These are phyloP conservation scores for Ogataea henricii DNA, from an alignment of 805 yeast species.

Conservation along the genomic window DNA sequence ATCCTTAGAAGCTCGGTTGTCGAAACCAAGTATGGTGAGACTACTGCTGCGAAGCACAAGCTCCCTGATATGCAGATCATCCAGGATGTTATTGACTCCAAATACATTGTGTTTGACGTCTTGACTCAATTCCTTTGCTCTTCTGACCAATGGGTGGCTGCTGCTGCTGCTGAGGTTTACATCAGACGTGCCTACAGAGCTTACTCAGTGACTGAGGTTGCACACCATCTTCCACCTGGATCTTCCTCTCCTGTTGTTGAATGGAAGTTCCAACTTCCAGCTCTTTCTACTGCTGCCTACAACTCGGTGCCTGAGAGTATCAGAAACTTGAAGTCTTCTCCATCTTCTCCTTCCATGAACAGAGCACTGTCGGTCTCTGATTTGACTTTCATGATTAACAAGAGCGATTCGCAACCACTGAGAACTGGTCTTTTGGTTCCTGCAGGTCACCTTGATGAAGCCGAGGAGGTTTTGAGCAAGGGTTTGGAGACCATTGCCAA, in stretches of 20 bases:
- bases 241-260: constrained; percentile 67
- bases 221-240: constrained; percentile 53
- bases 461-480: constrained; percentile 76
- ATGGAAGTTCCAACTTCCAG: constrained; percentile 88
- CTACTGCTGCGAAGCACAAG: constrained; percentile 67
- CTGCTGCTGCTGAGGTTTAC: constrained; percentile 97
- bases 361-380: constrained; percentile 94
- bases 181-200: constrained; percentile 97
- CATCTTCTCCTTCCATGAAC: constrained; percentile 46
- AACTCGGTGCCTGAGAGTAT: constrained; percentile 61
- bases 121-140: constrained; percentile 87
- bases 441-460: constrained; percentile 81
- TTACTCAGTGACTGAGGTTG: constrained; percentile 78
- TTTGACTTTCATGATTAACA: constrained; percentile 78
- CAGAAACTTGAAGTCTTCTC: constrained; percentile 40
- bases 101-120: constrained; percentile 94
- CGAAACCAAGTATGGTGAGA: constrained; percentile 85
- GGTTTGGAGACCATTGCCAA: constrained; percentile 74
- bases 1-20: constrained; percentile 90
- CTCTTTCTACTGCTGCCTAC: constrained; percentile 68
- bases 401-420: constrained; percentile 62
- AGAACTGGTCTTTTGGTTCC: constrained; percentile 87
- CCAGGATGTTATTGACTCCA: constrained; percentile 93
- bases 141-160: constrained; percentile 81
- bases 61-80: constrained; percentile 80